phyloP scores from a whole-genome alignment of 2,329 filamentous ascomycete genomes.

The Bipolaris victoriae region DNA sequence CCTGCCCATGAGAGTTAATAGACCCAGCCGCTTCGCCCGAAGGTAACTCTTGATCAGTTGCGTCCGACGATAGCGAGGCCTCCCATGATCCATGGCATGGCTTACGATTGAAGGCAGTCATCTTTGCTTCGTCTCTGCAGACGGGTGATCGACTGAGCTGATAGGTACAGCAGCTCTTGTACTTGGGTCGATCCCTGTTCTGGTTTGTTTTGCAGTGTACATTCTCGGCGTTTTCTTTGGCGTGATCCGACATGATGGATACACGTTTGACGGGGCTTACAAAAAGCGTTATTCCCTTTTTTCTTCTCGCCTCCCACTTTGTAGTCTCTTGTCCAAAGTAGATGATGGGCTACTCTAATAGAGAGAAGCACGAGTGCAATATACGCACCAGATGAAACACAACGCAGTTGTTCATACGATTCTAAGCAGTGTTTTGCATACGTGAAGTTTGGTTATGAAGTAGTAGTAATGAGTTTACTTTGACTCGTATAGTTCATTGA shows the following conservation, averaged over 20 bases:
- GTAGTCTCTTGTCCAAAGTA: neutral
- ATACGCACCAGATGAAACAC: neutral
- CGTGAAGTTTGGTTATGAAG: neutral
- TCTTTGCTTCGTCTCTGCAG: neutral
- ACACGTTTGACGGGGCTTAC: neutral
- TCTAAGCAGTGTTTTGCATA: neutral
- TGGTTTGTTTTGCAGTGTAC: constrained; percentile 1
- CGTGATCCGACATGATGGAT: neutral
- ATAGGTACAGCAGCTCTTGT: constrained; percentile 8
- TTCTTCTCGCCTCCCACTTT: neutral
- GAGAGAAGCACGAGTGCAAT: neutral
- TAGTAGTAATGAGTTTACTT: neutral
- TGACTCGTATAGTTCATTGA: neutral
- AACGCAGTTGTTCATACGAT: neutral
- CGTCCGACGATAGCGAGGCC: neutral
- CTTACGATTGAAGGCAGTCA: neutral
- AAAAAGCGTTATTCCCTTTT: neutral
- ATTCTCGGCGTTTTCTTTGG: constrained; percentile 2
- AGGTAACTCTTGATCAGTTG: constrained; percentile 13
- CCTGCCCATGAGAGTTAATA: neutral
- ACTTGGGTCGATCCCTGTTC: neutral
- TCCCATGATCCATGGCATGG: neutral
- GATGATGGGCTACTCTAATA: neutral
- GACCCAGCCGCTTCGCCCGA: constrained; percentile 1
- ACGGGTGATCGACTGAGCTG: neutral